These are phyloP conservation scores for Claviceps monticola DNA, from an alignment of 2,329 filamentous ascomycete species.

Conservation along the genomic window DNA sequence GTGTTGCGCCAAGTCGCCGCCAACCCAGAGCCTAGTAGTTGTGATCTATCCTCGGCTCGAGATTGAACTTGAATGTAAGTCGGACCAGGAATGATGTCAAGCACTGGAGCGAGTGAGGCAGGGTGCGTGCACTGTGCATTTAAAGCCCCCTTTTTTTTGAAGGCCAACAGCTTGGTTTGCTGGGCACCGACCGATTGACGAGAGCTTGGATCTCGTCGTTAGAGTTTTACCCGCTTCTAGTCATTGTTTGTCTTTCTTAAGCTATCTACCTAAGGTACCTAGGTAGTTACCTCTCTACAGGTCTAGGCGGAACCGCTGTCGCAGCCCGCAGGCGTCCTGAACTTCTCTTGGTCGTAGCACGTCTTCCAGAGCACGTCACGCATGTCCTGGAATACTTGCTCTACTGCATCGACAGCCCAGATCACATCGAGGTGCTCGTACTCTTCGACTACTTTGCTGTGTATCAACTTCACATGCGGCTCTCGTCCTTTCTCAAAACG, in stretches of 20 bases:
- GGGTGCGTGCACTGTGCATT: neutral
- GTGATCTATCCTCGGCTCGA: neutral
- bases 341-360: constrained; percentile 38
- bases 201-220: no score
- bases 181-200: neutral
- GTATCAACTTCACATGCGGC: constrained; percentile 66
- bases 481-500: constrained; percentile 67
- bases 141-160: neutral
- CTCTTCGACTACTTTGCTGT: constrained; percentile 68
- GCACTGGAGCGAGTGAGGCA: neutral
- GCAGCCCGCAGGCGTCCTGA: constrained; percentile 52
- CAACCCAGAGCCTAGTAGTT: neutral
- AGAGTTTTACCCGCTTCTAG: no score
- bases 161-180: neutral
- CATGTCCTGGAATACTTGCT: constrained; percentile 71
- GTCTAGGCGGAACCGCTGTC: constrained; percentile 19
- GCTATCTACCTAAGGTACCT: neutral
- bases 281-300: neutral
- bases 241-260: no score
- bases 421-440: constrained; percentile 93
- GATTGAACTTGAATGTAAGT: neutral
- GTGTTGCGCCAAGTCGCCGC: no score
- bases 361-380: constrained; percentile 77
- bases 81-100: no score
- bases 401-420: constrained; percentile 81